phyloP scores from a whole-genome alignment of 2,329 filamentous ascomycete species.

The Metarhizium humberi region DNA sequence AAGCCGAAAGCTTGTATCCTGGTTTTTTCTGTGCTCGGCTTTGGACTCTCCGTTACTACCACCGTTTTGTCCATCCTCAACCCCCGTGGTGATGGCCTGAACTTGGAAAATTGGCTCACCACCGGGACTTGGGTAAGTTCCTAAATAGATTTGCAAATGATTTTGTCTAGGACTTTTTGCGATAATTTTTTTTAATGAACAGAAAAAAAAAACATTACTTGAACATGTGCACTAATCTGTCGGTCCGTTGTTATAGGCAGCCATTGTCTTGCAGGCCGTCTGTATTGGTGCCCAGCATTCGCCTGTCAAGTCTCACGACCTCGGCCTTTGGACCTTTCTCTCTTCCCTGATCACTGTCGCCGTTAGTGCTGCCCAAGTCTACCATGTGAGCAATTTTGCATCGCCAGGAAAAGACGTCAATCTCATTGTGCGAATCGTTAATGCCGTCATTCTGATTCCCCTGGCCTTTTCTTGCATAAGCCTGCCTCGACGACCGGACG shows the following conservation, averaged over 20 bases:
- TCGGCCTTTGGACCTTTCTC: slow-evolving; percentile 42
- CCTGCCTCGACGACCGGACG: slow-evolving; percentile 58
- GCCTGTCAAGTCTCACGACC: slow-evolving; percentile 41
- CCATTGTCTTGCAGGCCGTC: slow-evolving; percentile 43
- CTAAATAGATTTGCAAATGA: neutral
- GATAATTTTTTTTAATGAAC: neutral
- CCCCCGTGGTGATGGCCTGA: slow-evolving; percentile 24
- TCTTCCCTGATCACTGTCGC: slow-evolving; percentile 36
- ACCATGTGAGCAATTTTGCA: slow-evolving; percentile 21
- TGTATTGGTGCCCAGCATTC: slow-evolving; percentile 38
- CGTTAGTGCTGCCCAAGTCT: slow-evolving; percentile 36
- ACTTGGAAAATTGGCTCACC: slow-evolving; percentile 50
- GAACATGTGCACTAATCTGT: neutral
- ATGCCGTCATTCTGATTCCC: slow-evolving; percentile 34
- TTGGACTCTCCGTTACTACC: slow-evolving; percentile 45
- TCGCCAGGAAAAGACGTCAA: slow-evolving; percentile 26
- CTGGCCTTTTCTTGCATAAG: slow-evolving; percentile 40
- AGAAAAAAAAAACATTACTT: too few species aligned
- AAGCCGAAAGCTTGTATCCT: slow-evolving; percentile 46
- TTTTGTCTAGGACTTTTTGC: neutral
- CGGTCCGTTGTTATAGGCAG: slow-evolving; percentile 24
- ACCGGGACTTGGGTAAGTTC: slow-evolving; percentile 54
- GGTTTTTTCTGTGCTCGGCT: slow-evolving; percentile 42
- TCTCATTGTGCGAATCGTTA: slow-evolving; percentile 35
- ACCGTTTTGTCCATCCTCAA: slow-evolving; percentile 42